Conservation (phyloP, 1,139 yeast genomes). For the Kodamaea sp. region DNA sequence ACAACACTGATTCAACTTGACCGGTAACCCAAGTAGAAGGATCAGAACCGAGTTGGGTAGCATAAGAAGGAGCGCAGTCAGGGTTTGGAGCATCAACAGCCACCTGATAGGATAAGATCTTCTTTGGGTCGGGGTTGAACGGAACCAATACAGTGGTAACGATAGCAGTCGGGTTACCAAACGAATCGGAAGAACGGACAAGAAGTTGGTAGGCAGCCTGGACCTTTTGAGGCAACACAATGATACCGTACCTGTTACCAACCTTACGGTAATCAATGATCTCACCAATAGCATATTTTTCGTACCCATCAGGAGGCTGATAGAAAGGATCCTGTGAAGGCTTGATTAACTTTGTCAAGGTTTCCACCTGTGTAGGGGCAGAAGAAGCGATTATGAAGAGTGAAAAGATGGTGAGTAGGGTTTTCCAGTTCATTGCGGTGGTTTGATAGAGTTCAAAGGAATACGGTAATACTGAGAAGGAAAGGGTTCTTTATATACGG, state of each 20-base stretch:
- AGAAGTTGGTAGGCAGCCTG: constrained; percentile 31
- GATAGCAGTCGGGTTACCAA: constrained; percentile 32
- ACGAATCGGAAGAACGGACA: constrained; percentile 34
- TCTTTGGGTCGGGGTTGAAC: constrained; percentile 26
- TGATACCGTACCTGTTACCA: not conserved
- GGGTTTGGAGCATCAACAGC: constrained; percentile 32
- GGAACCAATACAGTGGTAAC: constrained; percentile 35
- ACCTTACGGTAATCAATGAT: constrained; percentile 24
- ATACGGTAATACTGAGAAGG: too few relatives aligned
- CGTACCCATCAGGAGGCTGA: constrained; percentile 25
- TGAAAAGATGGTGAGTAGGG: too few relatives aligned
- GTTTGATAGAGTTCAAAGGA: too few relatives aligned
- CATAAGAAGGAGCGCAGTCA: constrained; percentile 36
- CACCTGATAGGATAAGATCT: constrained; percentile 32
- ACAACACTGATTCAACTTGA: constrained; percentile 10
- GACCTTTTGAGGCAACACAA: constrained; percentile 14
- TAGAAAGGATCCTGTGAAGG: constrained; percentile 27
- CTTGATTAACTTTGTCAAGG: too few relatives aligned
- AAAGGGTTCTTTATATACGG: too few relatives aligned
- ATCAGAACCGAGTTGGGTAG: constrained; percentile 22
- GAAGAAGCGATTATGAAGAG: too few relatives aligned
- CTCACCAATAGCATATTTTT: constrained; percentile 24
- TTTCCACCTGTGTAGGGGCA: too few relatives aligned
- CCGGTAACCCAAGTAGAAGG: constrained; percentile 2
- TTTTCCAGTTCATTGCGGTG: too few relatives aligned